Percentiles rank a stretch among this genome's conserved stretches.
Evolutionary conservation across 2,329 filamentous ascomycete species (phyloP).

Genomic region (Balansia obtecta): DNA sequence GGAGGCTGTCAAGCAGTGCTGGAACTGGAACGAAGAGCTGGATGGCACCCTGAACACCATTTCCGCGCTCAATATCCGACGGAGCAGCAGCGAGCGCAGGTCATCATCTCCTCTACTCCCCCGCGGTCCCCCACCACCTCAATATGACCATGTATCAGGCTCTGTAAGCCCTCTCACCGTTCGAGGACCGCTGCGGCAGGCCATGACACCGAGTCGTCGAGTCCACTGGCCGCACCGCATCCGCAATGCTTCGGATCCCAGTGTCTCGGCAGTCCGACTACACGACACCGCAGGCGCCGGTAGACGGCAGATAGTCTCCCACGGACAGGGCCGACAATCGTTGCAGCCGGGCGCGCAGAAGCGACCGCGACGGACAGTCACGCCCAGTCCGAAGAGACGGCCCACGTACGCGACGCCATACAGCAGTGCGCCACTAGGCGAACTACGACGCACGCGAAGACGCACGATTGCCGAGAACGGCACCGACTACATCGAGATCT

Average conservation of each 20-base stretch:
- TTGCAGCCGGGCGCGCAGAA: conserved; percentile 27
- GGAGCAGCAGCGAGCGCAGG: conserved; percentile 26
- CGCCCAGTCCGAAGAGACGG: conserved; percentile 38
- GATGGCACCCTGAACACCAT: conserved; percentile 42
- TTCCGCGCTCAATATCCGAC: conserved; percentile 29
- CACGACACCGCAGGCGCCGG: conserved; percentile 21
- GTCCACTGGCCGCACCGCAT: conserved; percentile 33
- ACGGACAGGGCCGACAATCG: conserved; percentile 21
- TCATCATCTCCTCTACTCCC: conserved; percentile 28
- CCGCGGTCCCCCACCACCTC: conserved; percentile 18
- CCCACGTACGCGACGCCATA: conserved; percentile 67
- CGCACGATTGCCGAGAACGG: conserved; percentile 17
- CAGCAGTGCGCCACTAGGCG: conserved; percentile 44
- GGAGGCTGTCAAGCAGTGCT: conserved; percentile 52
- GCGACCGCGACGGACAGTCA: conserved; percentile 41
- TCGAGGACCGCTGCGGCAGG: conserved; percentile 27
- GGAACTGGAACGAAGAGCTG: conserved; percentile 52
- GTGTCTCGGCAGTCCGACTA: conserved; percentile 21
- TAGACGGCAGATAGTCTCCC: conserved; percentile 34
- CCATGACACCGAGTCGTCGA: conserved; percentile 23
- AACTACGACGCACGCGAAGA: conserved; percentile 21
- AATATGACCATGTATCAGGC: conserved; percentile 10
- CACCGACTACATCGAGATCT: conserved; percentile 22
- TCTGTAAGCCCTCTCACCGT: conserved; percentile 20
- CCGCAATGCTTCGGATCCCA: conserved; percentile 42